Conservation (phyloP, 345 rosid genomes). For the Gossypium stocksii region DNA sequence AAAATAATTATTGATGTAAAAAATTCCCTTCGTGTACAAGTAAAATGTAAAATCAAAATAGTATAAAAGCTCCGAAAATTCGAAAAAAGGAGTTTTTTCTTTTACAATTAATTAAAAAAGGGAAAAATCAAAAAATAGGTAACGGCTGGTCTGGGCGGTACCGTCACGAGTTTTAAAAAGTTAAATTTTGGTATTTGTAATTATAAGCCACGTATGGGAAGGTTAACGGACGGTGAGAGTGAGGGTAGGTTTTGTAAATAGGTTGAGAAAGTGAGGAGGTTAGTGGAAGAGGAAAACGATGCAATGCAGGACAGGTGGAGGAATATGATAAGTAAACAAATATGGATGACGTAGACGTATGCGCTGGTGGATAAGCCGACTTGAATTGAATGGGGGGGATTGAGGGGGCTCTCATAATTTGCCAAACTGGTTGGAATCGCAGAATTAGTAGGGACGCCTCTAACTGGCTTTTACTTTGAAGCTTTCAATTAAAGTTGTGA, state of each 20-base stretch:
- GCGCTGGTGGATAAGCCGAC: neutral
- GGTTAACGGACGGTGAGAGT: too few relatives aligned
- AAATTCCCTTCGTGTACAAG: too few relatives aligned
- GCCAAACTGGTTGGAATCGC: too few relatives aligned
- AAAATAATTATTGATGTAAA: too few relatives aligned
- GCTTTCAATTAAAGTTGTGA: too few relatives aligned
- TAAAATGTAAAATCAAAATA: too few relatives aligned
- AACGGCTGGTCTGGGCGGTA: neutral
- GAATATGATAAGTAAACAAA: neutral
- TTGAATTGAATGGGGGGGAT: neutral
- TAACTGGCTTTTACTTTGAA: too few relatives aligned
- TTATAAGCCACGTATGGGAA: neutral
- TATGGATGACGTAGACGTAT: slow-evolving; percentile 17
- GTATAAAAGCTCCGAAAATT: neutral
- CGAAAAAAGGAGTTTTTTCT: neutral
- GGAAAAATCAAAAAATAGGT: neutral
- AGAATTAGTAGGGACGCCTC: too few relatives aligned
- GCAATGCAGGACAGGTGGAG: slow-evolving; percentile 21
- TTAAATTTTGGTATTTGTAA: neutral
- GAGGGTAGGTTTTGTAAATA: slow-evolving; percentile 17
- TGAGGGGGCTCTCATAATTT: too few relatives aligned
- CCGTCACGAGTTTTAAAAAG: neutral
- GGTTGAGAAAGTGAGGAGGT: neutral
- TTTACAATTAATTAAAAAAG: neutral
- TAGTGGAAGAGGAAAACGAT: neutral